Conservation (phyloP, 495 filamentous ascomycete species). For the Sporormia fimetaria region DNA sequence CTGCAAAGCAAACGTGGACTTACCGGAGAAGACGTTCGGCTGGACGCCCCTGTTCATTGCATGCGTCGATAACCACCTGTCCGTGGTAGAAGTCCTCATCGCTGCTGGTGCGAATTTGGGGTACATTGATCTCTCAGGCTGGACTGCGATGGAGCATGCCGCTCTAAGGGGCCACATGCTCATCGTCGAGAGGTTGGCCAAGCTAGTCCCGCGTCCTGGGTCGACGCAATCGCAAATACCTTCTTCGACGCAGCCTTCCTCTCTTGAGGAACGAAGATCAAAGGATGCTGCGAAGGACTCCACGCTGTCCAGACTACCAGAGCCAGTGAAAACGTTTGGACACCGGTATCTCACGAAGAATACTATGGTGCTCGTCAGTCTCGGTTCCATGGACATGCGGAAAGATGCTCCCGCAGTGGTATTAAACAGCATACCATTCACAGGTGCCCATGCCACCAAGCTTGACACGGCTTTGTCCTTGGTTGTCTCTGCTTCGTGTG, state of each 20-base stretch:
- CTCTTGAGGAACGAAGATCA: conserved; percentile 44
- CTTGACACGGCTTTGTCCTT: conserved; percentile 88
- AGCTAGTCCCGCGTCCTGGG: conserved; percentile 37
- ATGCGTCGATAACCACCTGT: conserved; percentile 70
- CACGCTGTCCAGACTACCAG: conserved; percentile 37
- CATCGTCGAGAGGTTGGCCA: conserved; percentile 58
- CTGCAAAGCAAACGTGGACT: conserved; percentile 63
- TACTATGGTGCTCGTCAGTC: conserved; percentile 78
- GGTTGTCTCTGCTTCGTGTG: conserved; percentile 81
- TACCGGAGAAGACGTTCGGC: conserved; percentile 71
- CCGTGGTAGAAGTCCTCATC: conserved; percentile 58
- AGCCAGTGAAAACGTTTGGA: conserved; percentile 87
- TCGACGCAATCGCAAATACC: conserved; percentile 39
- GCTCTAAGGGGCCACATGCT: conserved; percentile 73
- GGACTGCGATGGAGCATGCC: conserved; percentile 91
- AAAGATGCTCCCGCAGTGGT: conserved; percentile 71
- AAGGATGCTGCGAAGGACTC: conserved; percentile 35
- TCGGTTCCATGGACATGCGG: conserved; percentile 87
- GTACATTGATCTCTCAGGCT: conserved; percentile 71
- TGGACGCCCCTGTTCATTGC: conserved; percentile 94
- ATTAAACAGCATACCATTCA: conserved; percentile 78
- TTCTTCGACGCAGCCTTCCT: conserved; percentile 32
- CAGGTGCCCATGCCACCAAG: conserved; percentile 79
- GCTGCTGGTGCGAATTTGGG: conserved; percentile 64
- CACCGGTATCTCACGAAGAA: conserved; percentile 87